phyloP scores from a whole-genome alignment of 345 rosid species.

The Citrus cavaleriei region DNA sequence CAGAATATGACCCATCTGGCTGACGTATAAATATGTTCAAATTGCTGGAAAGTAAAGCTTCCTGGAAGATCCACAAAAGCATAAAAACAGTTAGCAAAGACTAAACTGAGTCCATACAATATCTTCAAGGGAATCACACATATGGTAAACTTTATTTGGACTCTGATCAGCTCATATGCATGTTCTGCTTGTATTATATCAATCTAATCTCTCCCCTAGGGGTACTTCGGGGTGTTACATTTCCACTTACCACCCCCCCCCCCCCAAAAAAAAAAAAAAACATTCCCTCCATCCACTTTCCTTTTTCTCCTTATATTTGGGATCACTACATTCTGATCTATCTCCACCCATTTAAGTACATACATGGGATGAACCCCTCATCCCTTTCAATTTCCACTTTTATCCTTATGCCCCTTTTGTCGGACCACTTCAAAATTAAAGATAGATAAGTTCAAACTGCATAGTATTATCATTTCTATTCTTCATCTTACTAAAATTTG shows the following conservation, averaged over 20 bases:
- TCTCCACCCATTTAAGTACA: not conserved
- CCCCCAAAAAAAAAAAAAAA: too few relatives aligned
- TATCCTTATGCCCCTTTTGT: not conserved
- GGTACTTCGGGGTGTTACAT: too few relatives aligned
- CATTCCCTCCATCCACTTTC: not conserved
- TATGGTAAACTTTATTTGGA: not conserved
- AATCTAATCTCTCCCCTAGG: too few relatives aligned
- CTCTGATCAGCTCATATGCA: not conserved
- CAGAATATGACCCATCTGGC: conserved; percentile 74
- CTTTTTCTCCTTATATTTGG: not conserved
- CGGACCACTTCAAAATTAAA: not conserved
- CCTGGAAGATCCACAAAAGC: conserved; percentile 42
- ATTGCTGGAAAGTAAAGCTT: conserved; percentile 55
- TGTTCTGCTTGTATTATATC: not conserved
- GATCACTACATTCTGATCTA: not conserved
- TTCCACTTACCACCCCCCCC: too few relatives aligned
- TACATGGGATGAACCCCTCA: not conserved
- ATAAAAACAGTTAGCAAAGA: not conserved
- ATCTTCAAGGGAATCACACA: not conserved
- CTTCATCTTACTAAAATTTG: not conserved
- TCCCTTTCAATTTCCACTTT: not conserved
- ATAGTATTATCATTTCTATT: not conserved
- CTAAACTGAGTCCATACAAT: not conserved
- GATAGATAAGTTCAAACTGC: not conserved
- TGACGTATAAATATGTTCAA: conserved; percentile 64